Base-by-base conservation (phyloP, 2,329 filamentous ascomycete species). In the Raffaelea arxii region DNA sequence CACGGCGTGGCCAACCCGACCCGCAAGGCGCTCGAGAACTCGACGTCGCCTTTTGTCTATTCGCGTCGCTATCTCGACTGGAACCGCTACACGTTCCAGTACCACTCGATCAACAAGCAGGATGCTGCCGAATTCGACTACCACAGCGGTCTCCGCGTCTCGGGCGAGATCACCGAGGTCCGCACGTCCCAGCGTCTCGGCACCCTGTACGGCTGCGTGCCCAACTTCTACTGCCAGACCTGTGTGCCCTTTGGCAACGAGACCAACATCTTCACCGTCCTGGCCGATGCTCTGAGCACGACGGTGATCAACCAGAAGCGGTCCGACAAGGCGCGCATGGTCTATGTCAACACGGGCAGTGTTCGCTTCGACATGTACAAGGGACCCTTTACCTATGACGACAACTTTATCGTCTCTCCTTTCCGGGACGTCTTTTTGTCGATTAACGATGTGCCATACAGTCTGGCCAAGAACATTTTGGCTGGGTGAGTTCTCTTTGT, bases 51-150 rank as follows among this genome's bases (percentile, higher is more conserved):
- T 37, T 65, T 64, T 48, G 53, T 61, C 9, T 81, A 75, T 55
- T 72, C 74, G 4, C 73, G 80, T 7, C 71, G 80, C 22, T 84
- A 83, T 55, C 67, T 85, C 10, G 81, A 85, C 62, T 84, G 78
- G 74, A 84, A 84, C 59, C 71, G 78, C 5, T 64, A 70, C n/a
- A 80, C 78, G 0, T 83, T 84, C 54, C 69, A 74, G 48, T 82
- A 78, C 56, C 80, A 84, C 56, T 71, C 78, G 3, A 60, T 65
- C n/a, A 69, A 67, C 10, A 48, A 40, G 43, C 53, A 46, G 27
- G 47, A 46, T 12, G 39, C 49, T 10, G 23, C 41, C 5, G 21
- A 9, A 6, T 56, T 57, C 12, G 54, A 56, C 41, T 50, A 46
- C 32, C 46, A 51, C 40, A 41, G 46, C 22, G 56, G 56, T 24